These are phyloP conservation scores for Backusella sp. DNA, from an alignment of 192 early-diverging fungal species.

Conservation along the genomic window DNA sequence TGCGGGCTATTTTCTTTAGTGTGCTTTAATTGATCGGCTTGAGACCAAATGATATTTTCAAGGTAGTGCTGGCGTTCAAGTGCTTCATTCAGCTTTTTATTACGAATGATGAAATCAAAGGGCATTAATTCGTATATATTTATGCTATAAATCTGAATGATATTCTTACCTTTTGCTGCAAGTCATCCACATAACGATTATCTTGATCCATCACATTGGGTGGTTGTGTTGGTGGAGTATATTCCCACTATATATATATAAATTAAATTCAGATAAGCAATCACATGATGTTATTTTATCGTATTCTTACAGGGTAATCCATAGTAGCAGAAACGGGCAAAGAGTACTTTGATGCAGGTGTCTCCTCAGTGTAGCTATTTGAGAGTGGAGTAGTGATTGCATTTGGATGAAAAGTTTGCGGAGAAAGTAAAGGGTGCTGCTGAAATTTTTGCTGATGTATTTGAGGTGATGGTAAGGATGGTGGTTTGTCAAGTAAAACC, in stretches of 20 bases:
- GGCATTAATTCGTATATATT: not conserved
- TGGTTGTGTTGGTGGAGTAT: not conserved
- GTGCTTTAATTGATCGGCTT: constrained; percentile 23
- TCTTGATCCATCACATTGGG: not conserved
- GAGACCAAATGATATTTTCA: constrained; percentile 18
- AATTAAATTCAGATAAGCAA: not conserved
- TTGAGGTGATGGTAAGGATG: not conserved
- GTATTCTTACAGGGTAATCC: constrained; percentile 15
- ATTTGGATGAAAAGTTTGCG: constrained; percentile 2
- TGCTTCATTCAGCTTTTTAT: constrained; percentile 16
- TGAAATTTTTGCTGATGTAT: not conserved
- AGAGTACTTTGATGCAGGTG: not conserved
- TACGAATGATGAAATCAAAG: not conserved
- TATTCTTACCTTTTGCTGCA: not conserved
- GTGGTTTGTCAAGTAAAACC: constrained; percentile 27
- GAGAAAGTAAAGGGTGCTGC: constrained; percentile 8
- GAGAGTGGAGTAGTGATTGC: not conserved
- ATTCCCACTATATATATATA: not conserved
- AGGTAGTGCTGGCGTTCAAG: constrained; percentile 18
- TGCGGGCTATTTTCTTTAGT: not conserved
- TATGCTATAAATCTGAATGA: not conserved
- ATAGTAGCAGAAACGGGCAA: constrained; percentile 7
- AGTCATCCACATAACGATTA: not conserved
- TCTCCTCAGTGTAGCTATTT: not conserved
- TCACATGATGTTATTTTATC: not conserved